Evolutionary conservation across 1,139 yeast genomes (phyloP), one percentile per base, ranked within the genome.

Genomic region (Suhomyces chickasaworum): DNA sequence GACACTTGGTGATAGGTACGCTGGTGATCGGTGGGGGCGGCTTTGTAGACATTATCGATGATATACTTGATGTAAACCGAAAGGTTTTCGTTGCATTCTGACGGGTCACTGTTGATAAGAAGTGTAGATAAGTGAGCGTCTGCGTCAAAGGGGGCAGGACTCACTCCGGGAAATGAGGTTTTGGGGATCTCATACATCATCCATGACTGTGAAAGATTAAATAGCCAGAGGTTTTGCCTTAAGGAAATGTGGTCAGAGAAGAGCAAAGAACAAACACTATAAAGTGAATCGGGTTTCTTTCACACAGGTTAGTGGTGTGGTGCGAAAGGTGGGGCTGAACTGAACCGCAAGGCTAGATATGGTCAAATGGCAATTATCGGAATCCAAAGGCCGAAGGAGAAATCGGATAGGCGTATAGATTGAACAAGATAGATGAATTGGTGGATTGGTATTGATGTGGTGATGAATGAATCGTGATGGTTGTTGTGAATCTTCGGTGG

Each of bases 71-170:
- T 54, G 49, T 57, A 71, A 7, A 60, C 54, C 3, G 74, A 69
- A 21, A 75, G 58, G 55, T 71, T 73, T 44, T 65, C 63, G 54
- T 75, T 75, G 51, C 77, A 71, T 53, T 69, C 79, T 7, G 53
- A 51, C 6, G 75, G 55, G 50, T 75, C 80, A 51, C 77, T 71
- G 41, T 69, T 70, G 37, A 72, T 61, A 9, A 63, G 56, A 15
- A 60, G 41, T 42, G 47, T 37, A 20, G 35, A 7, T 15, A 45
- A 22, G 29, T 37, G 42, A 17, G 31, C 29, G 15, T 44, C 47
- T n/a, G 30, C 27, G 15, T 45, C 39, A 12, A 29, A 35, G 29
- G 33, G 17, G 8, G 37, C 12, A 21, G 33, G 34, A 37, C 20
- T 7, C 27, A 43, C 30, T 10, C 45, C 45, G 2, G 45, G 45